Percentiles rank a stretch among this genome's conserved stretches.
These are phyloP conservation scores for Yarrowia phangngaensis DNA, from an alignment of 805 yeast species.

Conservation along the genomic window DNA sequence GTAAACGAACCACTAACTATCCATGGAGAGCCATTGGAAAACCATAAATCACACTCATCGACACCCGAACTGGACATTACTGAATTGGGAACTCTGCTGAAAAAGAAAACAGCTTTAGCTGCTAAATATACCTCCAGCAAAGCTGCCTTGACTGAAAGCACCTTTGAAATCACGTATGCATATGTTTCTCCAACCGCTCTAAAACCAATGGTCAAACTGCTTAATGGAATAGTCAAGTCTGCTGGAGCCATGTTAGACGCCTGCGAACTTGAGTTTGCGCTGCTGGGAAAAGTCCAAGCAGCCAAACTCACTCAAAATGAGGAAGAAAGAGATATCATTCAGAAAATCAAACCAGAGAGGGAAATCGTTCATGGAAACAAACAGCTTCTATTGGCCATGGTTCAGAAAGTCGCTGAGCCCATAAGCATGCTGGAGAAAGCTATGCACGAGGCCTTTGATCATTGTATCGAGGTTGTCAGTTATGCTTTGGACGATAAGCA, in stretches of 20 bases:
- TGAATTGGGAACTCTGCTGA: constrained; percentile 39
- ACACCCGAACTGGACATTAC: constrained; percentile 31
- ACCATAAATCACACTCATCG: neutral
- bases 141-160: constrained; percentile 46
- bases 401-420: constrained; percentile 21
- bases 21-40: no score
- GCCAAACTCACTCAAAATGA: constrained; percentile 27
- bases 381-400: constrained; percentile 45
- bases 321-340: constrained; percentile 28
- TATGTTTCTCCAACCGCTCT: constrained; percentile 46
- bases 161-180: constrained; percentile 50
- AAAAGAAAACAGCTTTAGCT: constrained; percentile 39
- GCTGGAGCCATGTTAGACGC: constrained; percentile 48
- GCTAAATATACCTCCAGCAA: constrained; percentile 41
- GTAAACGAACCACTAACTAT: no score
- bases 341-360: constrained; percentile 33
- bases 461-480: neutral
- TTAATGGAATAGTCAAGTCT: constrained; percentile 40
- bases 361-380: constrained; percentile 43
- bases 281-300: constrained; percentile 34
- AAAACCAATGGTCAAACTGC: constrained; percentile 39
- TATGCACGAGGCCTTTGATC: constrained; percentile 10
- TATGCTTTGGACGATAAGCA: neutral
- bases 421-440: constrained; percentile 8
- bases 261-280: constrained; percentile 46